Conservation (phyloP, 2,329 filamentous ascomycete species). For the Fusarium mangiferae region DNA sequence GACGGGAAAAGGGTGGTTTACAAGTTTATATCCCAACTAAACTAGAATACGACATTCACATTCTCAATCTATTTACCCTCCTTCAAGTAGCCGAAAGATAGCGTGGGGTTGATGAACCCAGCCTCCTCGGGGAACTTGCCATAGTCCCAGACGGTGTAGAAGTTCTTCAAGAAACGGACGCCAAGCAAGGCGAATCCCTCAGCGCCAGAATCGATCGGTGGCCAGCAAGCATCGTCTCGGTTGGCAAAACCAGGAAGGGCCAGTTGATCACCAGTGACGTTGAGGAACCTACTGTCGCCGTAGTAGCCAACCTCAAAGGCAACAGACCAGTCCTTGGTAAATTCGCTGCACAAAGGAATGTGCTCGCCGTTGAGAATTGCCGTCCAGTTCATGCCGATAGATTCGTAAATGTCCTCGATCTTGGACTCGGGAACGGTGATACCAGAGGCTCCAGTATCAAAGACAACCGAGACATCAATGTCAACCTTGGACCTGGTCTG, state of each 20-base stretch:
- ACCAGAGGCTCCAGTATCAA: slow-evolving; percentile 48
- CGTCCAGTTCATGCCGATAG: slow-evolving; percentile 50
- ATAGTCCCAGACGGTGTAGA: slow-evolving; percentile 51
- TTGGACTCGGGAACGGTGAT: slow-evolving; percentile 42
- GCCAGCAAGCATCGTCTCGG: slow-evolving; percentile 49
- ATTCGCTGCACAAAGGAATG: slow-evolving; percentile 50
- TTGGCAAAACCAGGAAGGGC: slow-evolving; percentile 47
- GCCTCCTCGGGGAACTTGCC: slow-evolving; percentile 23
- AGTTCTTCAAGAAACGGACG: slow-evolving; percentile 42
- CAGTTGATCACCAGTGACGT: slow-evolving; percentile 48
- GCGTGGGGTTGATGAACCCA: background rate
- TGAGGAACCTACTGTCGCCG: slow-evolving; percentile 39
- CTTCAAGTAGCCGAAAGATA: slow-evolving; percentile 43
- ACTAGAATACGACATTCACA: rapidly evolving
- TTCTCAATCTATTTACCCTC: background rate
- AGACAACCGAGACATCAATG: slow-evolving; percentile 36
- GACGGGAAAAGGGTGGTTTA: rapidly evolving
- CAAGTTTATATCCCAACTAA: background rate
- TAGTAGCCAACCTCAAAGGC: slow-evolving; percentile 43
- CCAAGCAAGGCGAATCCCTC: slow-evolving; percentile 48
- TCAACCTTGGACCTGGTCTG: background rate
- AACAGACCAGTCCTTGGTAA: slow-evolving; percentile 50
- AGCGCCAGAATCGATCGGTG: slow-evolving; percentile 44
- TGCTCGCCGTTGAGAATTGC: slow-evolving; percentile 43
- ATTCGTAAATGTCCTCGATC: slow-evolving; percentile 45